Base-by-base conservation (phyloP, 2,329 filamentous ascomycete genomes). In the Fusarium sp. region DNA sequence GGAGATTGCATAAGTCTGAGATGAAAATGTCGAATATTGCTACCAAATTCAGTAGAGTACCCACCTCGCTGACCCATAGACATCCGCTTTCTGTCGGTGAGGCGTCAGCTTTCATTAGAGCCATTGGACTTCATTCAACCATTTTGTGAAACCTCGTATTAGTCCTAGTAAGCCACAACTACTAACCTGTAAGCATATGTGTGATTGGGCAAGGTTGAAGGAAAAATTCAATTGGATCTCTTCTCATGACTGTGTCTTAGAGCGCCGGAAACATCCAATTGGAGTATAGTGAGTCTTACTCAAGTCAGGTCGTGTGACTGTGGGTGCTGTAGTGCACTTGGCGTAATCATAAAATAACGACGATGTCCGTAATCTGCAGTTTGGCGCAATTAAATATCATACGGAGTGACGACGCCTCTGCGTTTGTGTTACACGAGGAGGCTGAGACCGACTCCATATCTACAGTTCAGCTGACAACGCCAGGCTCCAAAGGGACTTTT, bases 91-190 rank as follows among this genome's bases (percentile, higher is more conserved):
- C 30, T 15, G 4, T 33, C 30, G 30, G 30, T 6, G 30, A 33
- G 14, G 10, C 14, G 13, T 15, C 13, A 15, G 30, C 30, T 32
- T 32, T 15, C 14, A 14, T 32, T 5, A 5, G 3, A 33, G 23
- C 33, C 39, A 32, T 39, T 17, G 3, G 19, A n/a, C n/a, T 4
- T 2, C 19, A 33, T 2, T 33, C 30, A 33, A 15, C 30, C 9
- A 4, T 6, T 22, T 7, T 17, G 11, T 30, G 23, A 32, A 25
- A 10, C 41, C 25, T 41, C 51, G 56, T 59, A 41, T 59, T 23
- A 5, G 33, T 22, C 41, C 30, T 47, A 11, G 27, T 47, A 22
- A 59, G 56, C 50, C 52, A 30, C 50, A 46, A 23, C 22, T 41
- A 3, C 14, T 14, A 14, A n/a, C 13, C 17, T 19, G 41, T 47